Evolutionary conservation across 1,139 yeast species (phyloP).

Genomic region (Pichia norvegensis): DNA sequence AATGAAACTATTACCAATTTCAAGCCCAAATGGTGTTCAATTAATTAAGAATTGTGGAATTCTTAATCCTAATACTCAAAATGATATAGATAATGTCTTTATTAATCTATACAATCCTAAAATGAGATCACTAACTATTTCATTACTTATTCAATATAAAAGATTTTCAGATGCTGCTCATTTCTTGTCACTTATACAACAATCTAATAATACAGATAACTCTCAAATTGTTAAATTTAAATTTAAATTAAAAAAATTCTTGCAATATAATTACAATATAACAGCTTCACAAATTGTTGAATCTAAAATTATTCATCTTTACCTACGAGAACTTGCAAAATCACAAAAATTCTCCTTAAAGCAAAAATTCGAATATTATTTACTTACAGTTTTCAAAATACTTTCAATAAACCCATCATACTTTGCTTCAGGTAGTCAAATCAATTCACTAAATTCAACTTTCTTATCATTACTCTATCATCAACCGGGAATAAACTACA

Average conservation of each 20-base stretch:
- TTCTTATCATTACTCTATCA: slow-evolving; percentile 7
- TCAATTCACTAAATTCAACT: slow-evolving; percentile 7
- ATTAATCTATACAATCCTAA: slow-evolving; percentile 6
- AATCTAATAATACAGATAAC: not conserved
- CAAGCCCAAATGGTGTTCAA: slow-evolving; percentile 6
- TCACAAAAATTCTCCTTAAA: not conserved
- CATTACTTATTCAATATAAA: slow-evolving; percentile 6
- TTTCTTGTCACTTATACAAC: not conserved
- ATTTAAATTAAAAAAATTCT: slow-evolving; percentile 9
- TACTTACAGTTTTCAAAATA: slow-evolving; percentile 7
- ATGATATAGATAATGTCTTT: slow-evolving; percentile 1
- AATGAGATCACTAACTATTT: slow-evolving; percentile 11
- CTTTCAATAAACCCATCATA: not conserved
- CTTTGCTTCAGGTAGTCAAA: slow-evolving; percentile 1
- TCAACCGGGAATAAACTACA: slow-evolving; percentile 6
- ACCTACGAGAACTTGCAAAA: slow-evolving; percentile 7
- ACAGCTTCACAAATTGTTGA: slow-evolving; percentile 1
- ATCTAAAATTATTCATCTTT: slow-evolving; percentile 8
- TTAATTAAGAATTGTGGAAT: slow-evolving; percentile 14
- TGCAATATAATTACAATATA: not conserved
- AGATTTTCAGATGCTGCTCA: slow-evolving; percentile 6
- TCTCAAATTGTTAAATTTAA: slow-evolving; percentile 1
- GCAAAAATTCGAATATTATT: slow-evolving; percentile 9
- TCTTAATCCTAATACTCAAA: slow-evolving; percentile 1
- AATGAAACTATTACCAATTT: slow-evolving; percentile 5